A percentile compares a stretch with the other conserved stretches of the same genome.
Conservation (phyloP, 208 protist genomes). For the Leishmania tropica region DNA sequence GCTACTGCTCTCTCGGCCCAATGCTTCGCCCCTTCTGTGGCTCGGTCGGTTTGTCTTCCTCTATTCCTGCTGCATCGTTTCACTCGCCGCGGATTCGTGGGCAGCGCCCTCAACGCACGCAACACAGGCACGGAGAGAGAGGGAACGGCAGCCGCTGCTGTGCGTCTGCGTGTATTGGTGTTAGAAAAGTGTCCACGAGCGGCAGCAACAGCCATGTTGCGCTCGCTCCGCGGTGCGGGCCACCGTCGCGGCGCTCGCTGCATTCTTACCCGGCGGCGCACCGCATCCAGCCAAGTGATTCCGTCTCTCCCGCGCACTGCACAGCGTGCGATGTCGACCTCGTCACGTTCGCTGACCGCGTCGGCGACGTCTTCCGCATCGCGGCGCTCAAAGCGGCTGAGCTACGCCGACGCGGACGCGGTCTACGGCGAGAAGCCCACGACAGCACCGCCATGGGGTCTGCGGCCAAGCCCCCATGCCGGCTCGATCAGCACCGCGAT, state of each 20-base stretch:
- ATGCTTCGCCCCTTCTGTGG: neutral
- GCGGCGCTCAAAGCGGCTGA: conserved; percentile 27
- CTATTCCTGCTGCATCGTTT: neutral
- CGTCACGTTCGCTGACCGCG: neutral
- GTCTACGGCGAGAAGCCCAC: conserved; percentile 1
- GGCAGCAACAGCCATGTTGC: neutral
- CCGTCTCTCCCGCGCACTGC: neutral
- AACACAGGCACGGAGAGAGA: neutral
- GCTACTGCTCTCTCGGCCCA: neutral
- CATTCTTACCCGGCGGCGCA: no score
- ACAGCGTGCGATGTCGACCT: neutral
- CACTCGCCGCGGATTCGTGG: no score
- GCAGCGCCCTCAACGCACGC: neutral
- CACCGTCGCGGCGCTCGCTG: neutral
- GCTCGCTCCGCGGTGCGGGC: neutral
- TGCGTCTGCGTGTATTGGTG: no score
- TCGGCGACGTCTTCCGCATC: neutral
- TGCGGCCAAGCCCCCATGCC: neutral
- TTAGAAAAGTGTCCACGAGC: neutral
- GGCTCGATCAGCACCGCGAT: neutral
- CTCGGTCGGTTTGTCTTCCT: neutral
- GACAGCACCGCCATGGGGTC: neutral
- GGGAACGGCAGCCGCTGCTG: neutral
- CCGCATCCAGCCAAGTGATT: neutral
- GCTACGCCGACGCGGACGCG: conserved; percentile 34